phyloP scores from a whole-genome alignment of 2,329 filamentous ascomycete species.

The Aspergillus uvarum region DNA sequence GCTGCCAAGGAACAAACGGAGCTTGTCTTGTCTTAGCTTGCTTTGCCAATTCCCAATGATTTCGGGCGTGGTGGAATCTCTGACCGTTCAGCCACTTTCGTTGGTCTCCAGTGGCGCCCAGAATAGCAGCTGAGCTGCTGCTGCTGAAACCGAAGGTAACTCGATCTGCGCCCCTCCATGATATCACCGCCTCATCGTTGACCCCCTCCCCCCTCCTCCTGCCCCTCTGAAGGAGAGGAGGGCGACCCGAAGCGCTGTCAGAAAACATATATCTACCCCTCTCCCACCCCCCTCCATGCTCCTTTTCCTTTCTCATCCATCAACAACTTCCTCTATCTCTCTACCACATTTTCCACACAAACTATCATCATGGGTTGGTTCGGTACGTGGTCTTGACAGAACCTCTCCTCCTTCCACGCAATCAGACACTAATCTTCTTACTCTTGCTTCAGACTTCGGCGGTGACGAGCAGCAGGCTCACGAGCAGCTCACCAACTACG shows the following conservation, averaged over 20 bases:
- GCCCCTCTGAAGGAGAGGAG: neutral
- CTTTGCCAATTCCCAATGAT: neutral
- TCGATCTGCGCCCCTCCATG: neutral
- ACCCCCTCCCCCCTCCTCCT: neutral
- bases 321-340: neutral
- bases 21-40: neutral
- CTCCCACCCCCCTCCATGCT: neutral
- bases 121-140: neutral
- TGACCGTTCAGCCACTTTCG: neutral
- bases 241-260: neutral
- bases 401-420: neutral
- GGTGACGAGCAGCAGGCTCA: slow-evolving; percentile 8
- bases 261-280: slow-evolving; percentile 4
- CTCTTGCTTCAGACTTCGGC: slow-evolving; percentile 5
- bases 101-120: neutral
- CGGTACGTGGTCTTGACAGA: slow-evolving; percentile 4
- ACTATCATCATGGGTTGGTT: slow-evolving; percentile 20
- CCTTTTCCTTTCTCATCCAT: neutral
- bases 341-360: neutral
- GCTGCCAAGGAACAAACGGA: neutral
- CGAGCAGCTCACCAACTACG: slow-evolving; percentile 12
- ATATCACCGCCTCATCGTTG: neutral
- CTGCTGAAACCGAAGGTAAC: neutral
- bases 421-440: neutral
- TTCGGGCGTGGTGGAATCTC: neutral